Conservation (phyloP, 176 grass and related monocot species). For the Otatea glauca region DNA sequence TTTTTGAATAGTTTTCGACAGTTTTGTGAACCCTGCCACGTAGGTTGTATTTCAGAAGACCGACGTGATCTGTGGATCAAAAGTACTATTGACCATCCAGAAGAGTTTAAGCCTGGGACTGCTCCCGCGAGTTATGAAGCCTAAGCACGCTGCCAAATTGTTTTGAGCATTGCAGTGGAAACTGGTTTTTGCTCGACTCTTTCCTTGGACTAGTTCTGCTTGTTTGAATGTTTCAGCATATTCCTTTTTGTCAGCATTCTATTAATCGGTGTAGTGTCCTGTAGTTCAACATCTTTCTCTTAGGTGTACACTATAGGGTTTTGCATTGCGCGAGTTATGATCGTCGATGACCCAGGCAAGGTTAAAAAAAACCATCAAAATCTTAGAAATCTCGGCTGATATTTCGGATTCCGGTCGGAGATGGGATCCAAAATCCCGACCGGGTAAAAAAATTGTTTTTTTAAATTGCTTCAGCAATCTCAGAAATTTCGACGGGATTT, state of each 20-base stretch:
- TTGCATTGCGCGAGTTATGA: not conserved
- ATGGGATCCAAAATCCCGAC: too few relatives aligned
- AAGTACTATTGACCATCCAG: not conserved
- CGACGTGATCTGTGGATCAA: not conserved
- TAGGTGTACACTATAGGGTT: not conserved
- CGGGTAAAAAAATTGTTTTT: too few relatives aligned
- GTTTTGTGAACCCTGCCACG: too few relatives aligned
- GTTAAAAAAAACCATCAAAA: too few relatives aligned
- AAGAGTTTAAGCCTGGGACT: not conserved
- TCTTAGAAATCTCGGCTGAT: too few relatives aligned
- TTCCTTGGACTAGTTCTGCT: not conserved
- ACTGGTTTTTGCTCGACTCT: not conserved
- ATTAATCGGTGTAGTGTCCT: not conserved
- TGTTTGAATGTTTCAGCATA: not conserved
- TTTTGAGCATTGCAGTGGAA: not conserved
- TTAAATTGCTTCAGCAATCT: too few relatives aligned
- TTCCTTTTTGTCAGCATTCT: not conserved
- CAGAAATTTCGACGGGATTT: too few relatives aligned
- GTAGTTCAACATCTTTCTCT: not conserved
- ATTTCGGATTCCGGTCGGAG: too few relatives aligned
- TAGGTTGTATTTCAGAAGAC: not conserved
- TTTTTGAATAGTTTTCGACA: too few relatives aligned
- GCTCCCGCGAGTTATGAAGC: not conserved
- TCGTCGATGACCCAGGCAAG: not conserved
- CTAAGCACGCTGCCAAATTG: not conserved